phyloP scores from a whole-genome alignment of 495 filamentous ascomycete genomes.

The Patellaria atrata region DNA sequence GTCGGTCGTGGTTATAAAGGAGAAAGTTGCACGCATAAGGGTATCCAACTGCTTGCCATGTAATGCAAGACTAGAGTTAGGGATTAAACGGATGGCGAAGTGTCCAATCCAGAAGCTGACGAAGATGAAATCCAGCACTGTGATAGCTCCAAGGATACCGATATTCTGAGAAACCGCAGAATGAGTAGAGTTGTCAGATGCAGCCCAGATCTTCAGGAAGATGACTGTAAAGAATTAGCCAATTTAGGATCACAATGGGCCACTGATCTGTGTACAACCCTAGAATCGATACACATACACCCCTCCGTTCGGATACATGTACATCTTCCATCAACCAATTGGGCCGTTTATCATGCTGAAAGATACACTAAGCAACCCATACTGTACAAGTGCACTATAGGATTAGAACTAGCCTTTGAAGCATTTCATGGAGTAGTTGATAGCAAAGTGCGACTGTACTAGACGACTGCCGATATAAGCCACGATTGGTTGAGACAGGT shows the following conservation, averaged over 20 bases:
- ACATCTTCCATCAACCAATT: too few relatives aligned
- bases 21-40: slow-evolving; percentile 10
- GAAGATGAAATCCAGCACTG: slow-evolving; percentile 4
- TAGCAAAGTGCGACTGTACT: too few relatives aligned
- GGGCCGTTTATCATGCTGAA: too few relatives aligned
- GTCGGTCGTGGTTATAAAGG: slow-evolving; percentile 5
- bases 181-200: slow-evolving; percentile 5
- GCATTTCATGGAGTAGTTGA: too few relatives aligned
- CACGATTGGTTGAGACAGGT: too few relatives aligned
- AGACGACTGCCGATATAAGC: too few relatives aligned
- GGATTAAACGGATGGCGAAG: slow-evolving; percentile 9
- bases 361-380: too few relatives aligned
- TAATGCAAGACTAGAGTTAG: slow-evolving; percentile 3
- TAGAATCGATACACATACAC: too few relatives aligned
- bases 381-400: too few relatives aligned
- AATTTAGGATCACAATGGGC: neutral
- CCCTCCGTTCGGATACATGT: too few relatives aligned
- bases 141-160: slow-evolving; percentile 8
- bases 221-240: slow-evolving; percentile 2
- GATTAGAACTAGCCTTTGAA: too few relatives aligned
- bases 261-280: neutral
- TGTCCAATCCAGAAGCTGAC: slow-evolving; percentile 6
- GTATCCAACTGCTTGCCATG: slow-evolving; percentile 11
- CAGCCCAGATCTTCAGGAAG: slow-evolving; percentile 15
- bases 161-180: slow-evolving; percentile 2